Conservation (phyloP, 164 flowering plant species). For the Vitis rotundifolia region DNA sequence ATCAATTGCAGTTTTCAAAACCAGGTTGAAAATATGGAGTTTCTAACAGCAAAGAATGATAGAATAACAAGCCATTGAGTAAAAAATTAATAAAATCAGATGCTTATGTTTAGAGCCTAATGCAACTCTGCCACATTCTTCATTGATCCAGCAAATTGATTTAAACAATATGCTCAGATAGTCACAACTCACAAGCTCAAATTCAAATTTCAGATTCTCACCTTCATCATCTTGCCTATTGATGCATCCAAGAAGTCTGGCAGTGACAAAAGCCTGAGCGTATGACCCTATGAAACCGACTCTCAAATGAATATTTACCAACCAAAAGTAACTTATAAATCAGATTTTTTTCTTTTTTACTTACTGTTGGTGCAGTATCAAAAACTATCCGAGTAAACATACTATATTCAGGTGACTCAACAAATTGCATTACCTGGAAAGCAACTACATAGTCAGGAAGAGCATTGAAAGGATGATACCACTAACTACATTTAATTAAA, state of each 20-base stretch:
- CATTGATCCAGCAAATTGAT: neutral
- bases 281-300: conserved; percentile 69
- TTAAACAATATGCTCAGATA: neutral
- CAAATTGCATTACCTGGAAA: conserved; percentile 89
- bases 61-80: no score
- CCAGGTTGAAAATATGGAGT: no score
- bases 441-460: neutral
- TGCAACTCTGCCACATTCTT: no score
- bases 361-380: conserved; percentile 97
- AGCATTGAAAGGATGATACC: neutral
- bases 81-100: no score
- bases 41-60: no score
- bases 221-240: conserved; percentile 93
- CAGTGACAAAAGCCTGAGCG: conserved; percentile 82
- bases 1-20: no score
- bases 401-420: conserved; percentile 73
- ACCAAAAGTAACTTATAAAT: neutral
- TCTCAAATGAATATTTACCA: neutral
- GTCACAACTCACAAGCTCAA: neutral
- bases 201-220: conserved; percentile 20
- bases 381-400: conserved; percentile 84
- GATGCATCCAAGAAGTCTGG: conserved; percentile 87
- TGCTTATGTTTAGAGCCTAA: no score
- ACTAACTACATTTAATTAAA: neutral
- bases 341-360: conserved; percentile 14